Percentiles rank a stretch among this genome's conserved stretches.
These are phyloP conservation scores for Curvularia spicifera DNA, from an alignment of 2,329 filamentous ascomycete species.

Conservation along the genomic window DNA sequence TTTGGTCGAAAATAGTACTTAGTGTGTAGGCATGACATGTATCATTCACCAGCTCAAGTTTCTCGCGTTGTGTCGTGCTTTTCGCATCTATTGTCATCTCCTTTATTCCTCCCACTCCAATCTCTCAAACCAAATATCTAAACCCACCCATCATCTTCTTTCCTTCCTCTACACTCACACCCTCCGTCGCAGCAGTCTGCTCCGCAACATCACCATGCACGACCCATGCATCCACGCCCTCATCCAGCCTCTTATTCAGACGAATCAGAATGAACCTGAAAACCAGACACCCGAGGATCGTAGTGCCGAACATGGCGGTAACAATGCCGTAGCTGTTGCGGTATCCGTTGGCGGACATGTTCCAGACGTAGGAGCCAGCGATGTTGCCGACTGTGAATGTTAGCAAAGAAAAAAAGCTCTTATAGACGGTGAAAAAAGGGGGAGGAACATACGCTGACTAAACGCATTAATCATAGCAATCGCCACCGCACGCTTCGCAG, in stretches of 20 bases:
- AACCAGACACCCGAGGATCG: slow-evolving; percentile 58
- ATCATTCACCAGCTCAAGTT: neutral
- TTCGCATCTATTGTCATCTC: no score
- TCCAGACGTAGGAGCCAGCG: slow-evolving; percentile 69
- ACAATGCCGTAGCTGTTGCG: slow-evolving; percentile 70
- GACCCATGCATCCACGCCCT: slow-evolving; percentile 38
- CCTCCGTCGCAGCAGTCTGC: slow-evolving; percentile 40
- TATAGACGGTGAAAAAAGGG: neutral
- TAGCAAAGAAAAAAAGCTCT: no score
- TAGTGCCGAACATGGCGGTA: slow-evolving; percentile 67
- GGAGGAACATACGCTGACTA: slow-evolving; percentile 24
- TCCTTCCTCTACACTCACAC: slow-evolving; percentile 39
- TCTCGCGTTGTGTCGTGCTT: neutral
- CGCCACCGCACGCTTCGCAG: slow-evolving; percentile 66
- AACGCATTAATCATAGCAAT: slow-evolving; percentile 66
- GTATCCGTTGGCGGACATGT: slow-evolving; percentile 64
- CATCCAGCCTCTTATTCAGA: slow-evolving; percentile 44
- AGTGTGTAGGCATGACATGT: no score
- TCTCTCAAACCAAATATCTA: slow-evolving; percentile 40
- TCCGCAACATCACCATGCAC: slow-evolving; percentile 37
- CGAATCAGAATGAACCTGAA: slow-evolving; percentile 38
- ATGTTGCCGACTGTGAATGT: slow-evolving; percentile 38
- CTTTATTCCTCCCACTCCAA: neutral
- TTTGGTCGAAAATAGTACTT: no score
- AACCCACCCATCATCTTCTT: slow-evolving; percentile 38